Evolutionary conservation across 306 rosid species (phyloP).

Genomic region (Ceratonia siliqua): DNA sequence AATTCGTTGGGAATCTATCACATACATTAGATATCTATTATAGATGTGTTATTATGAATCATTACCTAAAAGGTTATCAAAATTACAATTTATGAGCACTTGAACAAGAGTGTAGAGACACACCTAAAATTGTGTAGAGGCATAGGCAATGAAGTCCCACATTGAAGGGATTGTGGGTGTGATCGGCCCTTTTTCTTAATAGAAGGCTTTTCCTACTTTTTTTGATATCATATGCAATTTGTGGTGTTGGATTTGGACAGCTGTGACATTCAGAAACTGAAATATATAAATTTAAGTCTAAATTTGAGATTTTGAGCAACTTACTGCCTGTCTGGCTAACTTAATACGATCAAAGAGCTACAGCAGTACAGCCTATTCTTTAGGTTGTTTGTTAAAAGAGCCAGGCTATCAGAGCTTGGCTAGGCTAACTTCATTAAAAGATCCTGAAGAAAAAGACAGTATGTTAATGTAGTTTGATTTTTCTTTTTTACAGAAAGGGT

Average conservation of each 20-base stretch:
- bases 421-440: not conserved
- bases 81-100: not conserved
- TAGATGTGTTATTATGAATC: not conserved
- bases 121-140: not conserved
- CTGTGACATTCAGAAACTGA: conserved; percentile 9
- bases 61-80: not conserved
- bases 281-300: not conserved
- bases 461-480: too few species aligned
- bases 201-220: conserved; percentile 3
- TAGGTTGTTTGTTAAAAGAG: not conserved
- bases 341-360: conserved; percentile 15
- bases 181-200: not conserved
- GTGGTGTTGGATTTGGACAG: not conserved
- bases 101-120: not conserved
- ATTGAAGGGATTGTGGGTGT: not conserved
- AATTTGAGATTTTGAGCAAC: conserved; percentile 8
- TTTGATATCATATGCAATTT: conserved; percentile 14
- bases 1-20: too few species aligned
- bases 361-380: not conserved
- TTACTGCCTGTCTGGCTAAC: not conserved
- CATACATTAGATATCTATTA: too few species aligned
- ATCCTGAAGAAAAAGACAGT: too few species aligned
- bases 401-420: conserved; percentile 2
- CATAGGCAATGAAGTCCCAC: conserved; percentile 20
- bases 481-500: not conserved